These are phyloP conservation scores for Pleurotus platypus DNA, from an alignment of 768 basidiomycete species.

Conservation along the genomic window DNA sequence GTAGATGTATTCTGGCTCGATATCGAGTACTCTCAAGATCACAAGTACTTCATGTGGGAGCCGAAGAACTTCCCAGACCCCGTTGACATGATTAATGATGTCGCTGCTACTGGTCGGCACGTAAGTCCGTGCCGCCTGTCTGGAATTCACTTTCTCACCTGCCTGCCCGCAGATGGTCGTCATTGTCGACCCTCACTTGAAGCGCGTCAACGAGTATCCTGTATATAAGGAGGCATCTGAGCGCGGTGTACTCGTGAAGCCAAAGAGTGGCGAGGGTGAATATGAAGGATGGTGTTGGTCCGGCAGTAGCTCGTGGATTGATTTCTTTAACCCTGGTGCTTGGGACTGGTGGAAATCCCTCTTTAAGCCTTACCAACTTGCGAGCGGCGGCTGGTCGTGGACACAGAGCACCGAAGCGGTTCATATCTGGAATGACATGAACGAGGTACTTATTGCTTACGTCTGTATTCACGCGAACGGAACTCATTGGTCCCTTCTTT, in stretches of 20 bases:
- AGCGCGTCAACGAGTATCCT: constrained; percentile 75
- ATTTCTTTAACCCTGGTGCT: constrained; percentile 88
- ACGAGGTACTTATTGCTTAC: constrained; percentile 58
- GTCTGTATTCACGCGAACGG: not conserved
- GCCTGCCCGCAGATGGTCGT: constrained; percentile 82
- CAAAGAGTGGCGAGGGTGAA: constrained; percentile 73
- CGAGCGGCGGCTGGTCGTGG: constrained; percentile 68
- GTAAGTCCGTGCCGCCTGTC: constrained; percentile 30
- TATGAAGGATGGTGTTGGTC: constrained; percentile 99
- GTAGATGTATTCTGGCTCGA: constrained; percentile 97
- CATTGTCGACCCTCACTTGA: constrained; percentile 95
- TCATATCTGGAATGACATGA: constrained; percentile 99
- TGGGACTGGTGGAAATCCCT: constrained; percentile 91
- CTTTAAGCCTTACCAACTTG: constrained; percentile 60
- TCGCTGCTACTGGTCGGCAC: constrained; percentile 83
- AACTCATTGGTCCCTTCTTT: not conserved
- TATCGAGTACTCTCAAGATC: constrained; percentile 91
- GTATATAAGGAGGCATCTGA: constrained; percentile 85
- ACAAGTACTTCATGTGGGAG: constrained; percentile 98
- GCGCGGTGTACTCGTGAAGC: constrained; percentile 78
- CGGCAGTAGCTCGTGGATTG: constrained; percentile 94
- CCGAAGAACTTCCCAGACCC: constrained; percentile 91
- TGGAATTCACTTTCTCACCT: not conserved
- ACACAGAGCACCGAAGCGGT: constrained; percentile 77
- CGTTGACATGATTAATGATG: constrained; percentile 87